Evolutionary conservation across 2,329 filamentous ascomycete genomes (phyloP).

Genomic region (Cordyceps cicadae): DNA sequence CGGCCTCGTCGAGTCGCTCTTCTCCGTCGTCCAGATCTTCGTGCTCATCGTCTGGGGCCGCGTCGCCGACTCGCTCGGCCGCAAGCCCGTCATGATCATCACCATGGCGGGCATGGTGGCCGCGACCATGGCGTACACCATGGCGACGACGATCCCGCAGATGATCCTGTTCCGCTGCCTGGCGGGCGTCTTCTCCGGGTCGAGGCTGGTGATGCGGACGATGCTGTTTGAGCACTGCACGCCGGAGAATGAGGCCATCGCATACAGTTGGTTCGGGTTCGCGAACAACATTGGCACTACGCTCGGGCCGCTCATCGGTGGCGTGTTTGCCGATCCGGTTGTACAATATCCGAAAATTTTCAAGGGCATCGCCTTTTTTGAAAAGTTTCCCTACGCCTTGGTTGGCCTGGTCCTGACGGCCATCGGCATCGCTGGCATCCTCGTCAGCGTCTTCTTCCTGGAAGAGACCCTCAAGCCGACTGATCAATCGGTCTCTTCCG

Average conservation of each 20-base stretch:
- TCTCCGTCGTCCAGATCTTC: constrained; percentile 65
- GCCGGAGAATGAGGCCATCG: constrained; percentile 58
- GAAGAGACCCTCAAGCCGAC: constrained; percentile 49
- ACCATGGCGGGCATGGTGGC: constrained; percentile 57
- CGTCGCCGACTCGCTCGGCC: constrained; percentile 53
- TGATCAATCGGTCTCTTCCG: constrained; percentile 18
- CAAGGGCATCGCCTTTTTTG: constrained; percentile 36
- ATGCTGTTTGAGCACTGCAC: constrained; percentile 72
- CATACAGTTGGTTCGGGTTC: constrained; percentile 72
- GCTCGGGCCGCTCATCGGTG: constrained; percentile 63
- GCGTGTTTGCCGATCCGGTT: constrained; percentile 59
- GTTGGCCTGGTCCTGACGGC: constrained; percentile 44
- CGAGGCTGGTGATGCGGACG: constrained; percentile 63
- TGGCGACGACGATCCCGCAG: constrained; percentile 58
- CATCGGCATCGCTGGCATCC: constrained; percentile 48
- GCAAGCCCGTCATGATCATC: constrained; percentile 63
- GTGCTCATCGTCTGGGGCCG: constrained; percentile 69
- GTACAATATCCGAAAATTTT: constrained; percentile 52
- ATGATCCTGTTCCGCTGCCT: constrained; percentile 67
- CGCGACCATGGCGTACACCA: constrained; percentile 57
- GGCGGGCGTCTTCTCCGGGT: constrained; percentile 68
- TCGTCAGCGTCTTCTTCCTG: constrained; percentile 46
- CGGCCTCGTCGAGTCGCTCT: constrained; percentile 66
- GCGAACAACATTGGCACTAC: constrained; percentile 66
- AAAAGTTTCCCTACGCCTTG: constrained; percentile 44